These are phyloP conservation scores for Nicotiana benthamiana DNA, from an alignment of 257 asterid genomes.

Conservation along the genomic window DNA sequence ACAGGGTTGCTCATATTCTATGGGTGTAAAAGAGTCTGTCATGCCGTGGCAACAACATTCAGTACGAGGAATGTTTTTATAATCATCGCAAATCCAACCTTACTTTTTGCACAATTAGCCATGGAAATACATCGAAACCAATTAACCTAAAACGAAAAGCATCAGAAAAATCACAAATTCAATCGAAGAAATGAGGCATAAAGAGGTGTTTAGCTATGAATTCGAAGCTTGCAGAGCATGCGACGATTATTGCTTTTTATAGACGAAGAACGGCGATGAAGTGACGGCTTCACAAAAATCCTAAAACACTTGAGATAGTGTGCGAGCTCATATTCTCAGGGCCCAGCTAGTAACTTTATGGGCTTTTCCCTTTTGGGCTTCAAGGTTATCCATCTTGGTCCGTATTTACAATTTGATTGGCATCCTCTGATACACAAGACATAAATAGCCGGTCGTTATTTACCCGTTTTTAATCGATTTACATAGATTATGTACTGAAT, in stretches of 20 bases:
- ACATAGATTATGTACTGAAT: too few relatives aligned
- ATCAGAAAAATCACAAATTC: not conserved
- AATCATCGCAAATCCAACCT: conserved; percentile 44
- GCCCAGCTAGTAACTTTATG: not conserved
- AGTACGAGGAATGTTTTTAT: conserved; percentile 66
- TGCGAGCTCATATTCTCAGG: not conserved
- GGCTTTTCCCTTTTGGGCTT: not conserved
- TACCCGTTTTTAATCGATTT: too few relatives aligned
- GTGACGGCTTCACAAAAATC: not conserved
- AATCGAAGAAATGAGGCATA: not conserved
- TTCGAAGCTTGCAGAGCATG: not conserved
- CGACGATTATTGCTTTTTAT: not conserved
- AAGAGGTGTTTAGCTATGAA: not conserved
- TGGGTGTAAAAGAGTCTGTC: conserved; percentile 71
- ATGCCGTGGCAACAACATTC: conserved; percentile 53
- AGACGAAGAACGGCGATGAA: not conserved
- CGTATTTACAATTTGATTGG: not conserved
- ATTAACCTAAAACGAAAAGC: not conserved
- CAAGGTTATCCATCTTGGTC: not conserved
- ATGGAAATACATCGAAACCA: not conserved
- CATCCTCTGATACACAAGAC: not conserved
- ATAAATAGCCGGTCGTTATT: too few relatives aligned
- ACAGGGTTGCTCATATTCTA: conserved; percentile 65
- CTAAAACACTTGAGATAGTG: not conserved
- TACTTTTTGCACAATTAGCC: too few relatives aligned